Base-by-base conservation (phyloP, 345 rosid species). In the Crucihimalaya himalaica region DNA sequence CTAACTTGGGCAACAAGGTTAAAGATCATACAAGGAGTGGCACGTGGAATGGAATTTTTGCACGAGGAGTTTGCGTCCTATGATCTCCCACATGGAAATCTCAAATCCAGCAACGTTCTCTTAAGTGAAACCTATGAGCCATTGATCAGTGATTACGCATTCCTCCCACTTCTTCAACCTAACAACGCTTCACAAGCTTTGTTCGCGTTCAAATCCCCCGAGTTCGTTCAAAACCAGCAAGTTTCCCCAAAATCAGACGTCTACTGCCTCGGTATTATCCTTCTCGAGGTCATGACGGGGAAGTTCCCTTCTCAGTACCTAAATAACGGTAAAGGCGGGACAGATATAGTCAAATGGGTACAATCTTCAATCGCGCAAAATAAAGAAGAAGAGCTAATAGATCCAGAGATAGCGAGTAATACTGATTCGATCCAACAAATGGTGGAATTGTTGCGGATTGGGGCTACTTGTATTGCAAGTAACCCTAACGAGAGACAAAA, bases 41-140 rank as follows among this genome's bases (percentile, higher is more conserved):
- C 81, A 0, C 83, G 64, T 3, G 98, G 98, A 28, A 55, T 91
- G 81, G 58, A 73, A 14, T 91, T 81, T 84, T 79, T 93, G 18
- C 91, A 86, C 3, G 35, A 83, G 3, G 88, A 91, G 71, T 84
- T 84, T 43, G 55, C 78, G 6, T 74, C 89, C 5, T 78, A 70
- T 25, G 87, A 83, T 5, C 75, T 91, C 16, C 93, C 96, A 5
- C 98, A 93, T 50, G 96, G 98, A 31, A 93, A 91, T 73, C 91
- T 93, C 34, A 91, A 91, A 79, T 93, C 97, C 2, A 89, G 97
- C 82, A 91, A 93, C 16, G 81, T 93, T 35, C 83, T 93, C 27
- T 52, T 93, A 32, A 63, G 73, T 0, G 79, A 77, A n/a, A 69
- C 81, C 16, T 85, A 81, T 20, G 91, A 86, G 62, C 89, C 98